Evolutionary conservation across 176 grass and related monocot species (phyloP), one percentile per base, ranked within the genome.

Genomic region (Lolium rigidum): DNA sequence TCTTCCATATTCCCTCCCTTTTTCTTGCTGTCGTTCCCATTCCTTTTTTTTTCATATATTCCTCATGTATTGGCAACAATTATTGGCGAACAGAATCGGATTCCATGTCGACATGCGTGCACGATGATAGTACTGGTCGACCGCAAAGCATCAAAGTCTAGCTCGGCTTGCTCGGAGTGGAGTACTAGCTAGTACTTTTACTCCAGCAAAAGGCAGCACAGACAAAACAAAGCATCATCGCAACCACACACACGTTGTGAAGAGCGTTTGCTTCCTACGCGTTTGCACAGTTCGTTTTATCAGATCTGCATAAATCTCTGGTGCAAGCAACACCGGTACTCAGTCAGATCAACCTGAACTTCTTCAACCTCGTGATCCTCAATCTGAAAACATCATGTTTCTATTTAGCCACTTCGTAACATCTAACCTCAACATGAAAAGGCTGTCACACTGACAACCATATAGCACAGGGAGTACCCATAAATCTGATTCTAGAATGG

Each of bases 91-190:
- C 5, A 54, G 73, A 20, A 76, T 76, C 73, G 49, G 73, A 54
- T 76, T 76, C 73, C 49, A 6, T 76, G 73, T 76, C 73, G 49
- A 76, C 73, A 76, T 76, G 73, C 73, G 2, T 26, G 46, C 71
- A 75, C 47, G 72, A 48, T 24, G n/a, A 22, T 51, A 12, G 47
- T 6, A 5, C 47, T 14, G 13, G 9, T 26, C 21, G 12, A 52
- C 28, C 47, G 72, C 72, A 28, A 51, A 9, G 7, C 47, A 20
- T 21, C 44, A 49, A 49, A 43, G 41, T 10, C 22, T 28, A 50
- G 48, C 48, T 64, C 25, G 22, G 59, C 59, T 62, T 9, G 10
- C 3, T 24, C 9, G 59, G 10, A 62, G 59, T 62, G 3, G 59
- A 62, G 31, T 35, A 35, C 31, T 35, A 35, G 31, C 31, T 62